Conservation (phyloP, 2,329 filamentous ascomycete species). For the Talaromyces verruculosus region DNA sequence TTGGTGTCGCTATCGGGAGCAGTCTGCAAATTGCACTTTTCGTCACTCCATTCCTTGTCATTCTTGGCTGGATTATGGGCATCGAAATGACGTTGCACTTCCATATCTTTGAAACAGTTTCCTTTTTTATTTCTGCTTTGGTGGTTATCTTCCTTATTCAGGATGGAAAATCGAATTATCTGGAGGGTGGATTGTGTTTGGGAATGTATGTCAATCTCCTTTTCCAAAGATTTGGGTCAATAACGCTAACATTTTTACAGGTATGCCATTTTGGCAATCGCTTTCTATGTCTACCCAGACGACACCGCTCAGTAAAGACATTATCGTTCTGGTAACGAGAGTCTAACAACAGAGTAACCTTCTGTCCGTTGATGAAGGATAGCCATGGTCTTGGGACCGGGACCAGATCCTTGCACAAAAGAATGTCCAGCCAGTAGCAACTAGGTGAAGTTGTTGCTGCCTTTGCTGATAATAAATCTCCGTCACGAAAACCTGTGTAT, state of each 20-base stretch:
- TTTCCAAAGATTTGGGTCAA: not conserved
- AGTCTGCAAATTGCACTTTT: conserved; percentile 81
- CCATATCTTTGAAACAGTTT: conserved; percentile 75
- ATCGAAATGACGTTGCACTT: conserved; percentile 76
- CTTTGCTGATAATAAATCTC: not conserved
- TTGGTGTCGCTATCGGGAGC: conserved; percentile 78
- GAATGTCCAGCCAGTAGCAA: not conserved
- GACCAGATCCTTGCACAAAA: not conserved
- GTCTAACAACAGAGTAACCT: not conserved
- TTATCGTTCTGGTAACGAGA: not conserved
- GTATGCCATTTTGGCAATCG: conserved; percentile 49
- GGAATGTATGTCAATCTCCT: conserved; percentile 48
- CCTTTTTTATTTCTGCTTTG: conserved; percentile 72
- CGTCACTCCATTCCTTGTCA: conserved; percentile 76
- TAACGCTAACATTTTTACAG: conserved; percentile 23
- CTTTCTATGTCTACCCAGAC: conserved; percentile 52
- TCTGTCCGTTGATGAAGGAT: not conserved
- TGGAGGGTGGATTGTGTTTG: conserved; percentile 73
- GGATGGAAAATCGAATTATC: conserved; percentile 80
- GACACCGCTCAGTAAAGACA: conserved; percentile 26
- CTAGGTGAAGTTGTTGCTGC: not conserved
- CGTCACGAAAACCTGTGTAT: not conserved
- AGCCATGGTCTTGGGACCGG: not conserved
- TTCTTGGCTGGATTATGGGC: conserved; percentile 75
- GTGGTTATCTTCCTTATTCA: conserved; percentile 73